Percentiles rank a stretch among this genome's conserved stretches.
Evolutionary conservation across 441 rosid genomes (phyloP).

Genomic region (Erodium moschatum): DNA sequence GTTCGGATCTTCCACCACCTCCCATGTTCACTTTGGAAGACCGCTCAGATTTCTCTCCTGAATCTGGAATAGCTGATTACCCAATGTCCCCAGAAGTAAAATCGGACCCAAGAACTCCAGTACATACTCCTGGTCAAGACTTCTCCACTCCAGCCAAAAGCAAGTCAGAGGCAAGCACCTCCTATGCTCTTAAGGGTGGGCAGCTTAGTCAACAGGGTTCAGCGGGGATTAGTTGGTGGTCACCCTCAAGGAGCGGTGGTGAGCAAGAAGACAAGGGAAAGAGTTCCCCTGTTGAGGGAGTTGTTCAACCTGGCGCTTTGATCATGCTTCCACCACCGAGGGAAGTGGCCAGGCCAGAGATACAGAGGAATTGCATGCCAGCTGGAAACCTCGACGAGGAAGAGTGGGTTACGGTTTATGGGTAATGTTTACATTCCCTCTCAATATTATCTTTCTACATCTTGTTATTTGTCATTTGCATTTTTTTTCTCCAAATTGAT

Average conservation of each 20-base stretch:
- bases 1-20: conserved; percentile 89
- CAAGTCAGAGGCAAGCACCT: conserved; percentile 47
- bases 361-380: conserved; percentile 54
- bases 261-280: conserved; percentile 80
- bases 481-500: too few relatives aligned
- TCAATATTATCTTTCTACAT: background rate
- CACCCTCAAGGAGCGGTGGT: conserved; percentile 41
- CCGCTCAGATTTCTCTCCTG: conserved; percentile 78
- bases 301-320: conserved; percentile 69
- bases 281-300: conserved; percentile 86
- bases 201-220: conserved; percentile 58
- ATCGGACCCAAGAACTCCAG: conserved; percentile 49
- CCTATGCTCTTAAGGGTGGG: conserved; percentile 47
- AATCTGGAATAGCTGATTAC: conserved; percentile 69
- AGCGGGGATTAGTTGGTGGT: conserved; percentile 64
- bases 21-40: conserved; percentile 82
- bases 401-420: conserved; percentile 96
- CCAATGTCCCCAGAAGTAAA: conserved; percentile 55
- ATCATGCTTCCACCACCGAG: conserved; percentile 80
- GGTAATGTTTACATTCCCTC: conserved; percentile 34
- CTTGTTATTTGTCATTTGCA: too few relatives aligned
- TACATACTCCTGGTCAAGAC: conserved; percentile 43
- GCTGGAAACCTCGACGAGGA: conserved; percentile 73
- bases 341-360: conserved; percentile 92
- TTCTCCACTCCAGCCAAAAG: conserved; percentile 45